phyloP scores from a whole-genome alignment of 2,329 filamentous ascomycete genomes.

The Aspergillus brasiliensis region DNA sequence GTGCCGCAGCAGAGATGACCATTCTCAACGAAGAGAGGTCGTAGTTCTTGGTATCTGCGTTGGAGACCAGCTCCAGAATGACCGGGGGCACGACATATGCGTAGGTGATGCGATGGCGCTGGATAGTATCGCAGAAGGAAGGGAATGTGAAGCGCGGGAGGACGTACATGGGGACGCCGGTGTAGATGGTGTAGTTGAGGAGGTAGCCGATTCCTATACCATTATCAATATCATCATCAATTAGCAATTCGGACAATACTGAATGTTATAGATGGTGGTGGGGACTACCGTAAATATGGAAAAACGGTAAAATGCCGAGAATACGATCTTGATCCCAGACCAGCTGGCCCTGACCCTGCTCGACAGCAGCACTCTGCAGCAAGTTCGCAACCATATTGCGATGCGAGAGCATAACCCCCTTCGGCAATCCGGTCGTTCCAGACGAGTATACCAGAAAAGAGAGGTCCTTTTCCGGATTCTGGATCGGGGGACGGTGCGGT shows the following conservation, averaged over 20 bases:
- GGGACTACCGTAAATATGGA: conserved; percentile 21
- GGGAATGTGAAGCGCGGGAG: conserved; percentile 16
- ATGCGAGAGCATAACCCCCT: conserved; percentile 26
- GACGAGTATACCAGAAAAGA: conserved; percentile 31
- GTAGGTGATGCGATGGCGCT: conserved; percentile 17
- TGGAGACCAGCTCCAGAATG: conserved; percentile 15
- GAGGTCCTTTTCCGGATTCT: conserved; percentile 8
- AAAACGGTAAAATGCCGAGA: conserved; percentile 19
- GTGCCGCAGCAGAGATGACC: conserved; percentile 16
- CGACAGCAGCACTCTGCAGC: conserved; percentile 10
- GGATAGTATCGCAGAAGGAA: conserved; percentile 15
- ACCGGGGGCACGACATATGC: conserved; percentile 18
- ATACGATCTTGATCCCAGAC: conserved; percentile 13
- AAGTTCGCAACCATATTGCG: conserved; percentile 20
- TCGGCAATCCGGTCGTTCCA: conserved; percentile 31
- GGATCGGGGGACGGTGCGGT: conserved; percentile 6
- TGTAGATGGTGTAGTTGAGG: conserved; percentile 16
- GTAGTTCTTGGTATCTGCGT: conserved; percentile 10
- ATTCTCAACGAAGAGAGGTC: conserved; percentile 17
- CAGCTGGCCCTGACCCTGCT: conserved; percentile 11
- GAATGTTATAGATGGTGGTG: not conserved
- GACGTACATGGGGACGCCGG: conserved; percentile 13
- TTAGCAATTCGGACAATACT: not conserved
- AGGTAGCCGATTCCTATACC: conserved; percentile 20
- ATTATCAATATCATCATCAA: no score